Conservation (phyloP, 2,329 filamentous ascomycete species). For the Venturia carpophila region DNA sequence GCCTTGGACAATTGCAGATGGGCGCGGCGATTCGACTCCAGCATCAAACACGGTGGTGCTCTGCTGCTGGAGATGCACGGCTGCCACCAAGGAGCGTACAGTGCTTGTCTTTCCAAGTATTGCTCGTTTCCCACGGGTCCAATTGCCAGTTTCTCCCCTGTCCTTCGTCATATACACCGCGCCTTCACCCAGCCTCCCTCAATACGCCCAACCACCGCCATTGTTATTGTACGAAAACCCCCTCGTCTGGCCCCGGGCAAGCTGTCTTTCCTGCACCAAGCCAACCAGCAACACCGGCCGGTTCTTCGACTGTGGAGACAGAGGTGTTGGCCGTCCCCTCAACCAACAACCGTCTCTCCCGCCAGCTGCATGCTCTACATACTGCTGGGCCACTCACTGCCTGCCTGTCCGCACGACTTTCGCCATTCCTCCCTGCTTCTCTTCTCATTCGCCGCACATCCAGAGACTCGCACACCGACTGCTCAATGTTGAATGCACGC, state of each 20-base stretch:
- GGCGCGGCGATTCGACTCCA: background rate
- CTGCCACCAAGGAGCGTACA: background rate
- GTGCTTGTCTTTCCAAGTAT: background rate
- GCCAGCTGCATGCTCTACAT: slow-evolving; percentile 3
- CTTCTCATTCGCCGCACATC: background rate
- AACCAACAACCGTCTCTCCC: background rate
- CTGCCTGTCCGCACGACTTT: slow-evolving; percentile 1
- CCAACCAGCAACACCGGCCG: background rate
- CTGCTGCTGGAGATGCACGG: no score
- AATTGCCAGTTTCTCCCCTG: no score
- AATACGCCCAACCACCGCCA: background rate
- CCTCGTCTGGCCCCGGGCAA: slow-evolving; percentile 1
- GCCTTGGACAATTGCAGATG: background rate
- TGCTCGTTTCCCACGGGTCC: background rate
- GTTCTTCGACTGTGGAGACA: background rate
- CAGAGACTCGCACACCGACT: background rate
- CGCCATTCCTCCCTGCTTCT: background rate
- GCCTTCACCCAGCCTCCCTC: background rate
- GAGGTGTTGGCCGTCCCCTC: slow-evolving; percentile 8
- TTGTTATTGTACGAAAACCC: background rate
- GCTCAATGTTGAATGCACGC: background rate
- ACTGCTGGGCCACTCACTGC: background rate
- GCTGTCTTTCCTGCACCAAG: background rate
- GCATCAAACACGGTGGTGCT: background rate
- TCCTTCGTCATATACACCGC: background rate